Percentiles rank a stretch among this genome's conserved stretches.
Evolutionary conservation across 2,329 filamentous ascomycete genomes (phyloP).

Genomic region (Epichloe festucae): DNA sequence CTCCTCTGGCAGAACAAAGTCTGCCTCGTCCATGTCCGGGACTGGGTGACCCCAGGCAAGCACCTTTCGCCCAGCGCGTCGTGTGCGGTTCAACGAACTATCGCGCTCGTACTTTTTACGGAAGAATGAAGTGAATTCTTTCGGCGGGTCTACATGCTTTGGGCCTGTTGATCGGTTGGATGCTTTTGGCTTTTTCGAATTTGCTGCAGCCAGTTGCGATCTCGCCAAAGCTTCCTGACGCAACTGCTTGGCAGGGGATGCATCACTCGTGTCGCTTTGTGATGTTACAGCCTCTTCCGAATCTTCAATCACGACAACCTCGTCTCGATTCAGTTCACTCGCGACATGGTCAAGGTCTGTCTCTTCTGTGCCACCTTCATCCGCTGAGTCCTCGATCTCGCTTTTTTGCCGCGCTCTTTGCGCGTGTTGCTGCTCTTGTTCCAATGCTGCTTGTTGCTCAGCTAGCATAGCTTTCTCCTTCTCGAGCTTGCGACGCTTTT

Average conservation of each 20-base stretch:
- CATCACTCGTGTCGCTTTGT: constrained; percentile 43
- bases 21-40: constrained; percentile 55
- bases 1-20: constrained; percentile 65
- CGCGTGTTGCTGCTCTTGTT: constrained; percentile 24
- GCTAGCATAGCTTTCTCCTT: constrained; percentile 43
- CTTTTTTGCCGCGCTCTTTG: constrained; percentile 11
- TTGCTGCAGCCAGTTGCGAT: constrained; percentile 28
- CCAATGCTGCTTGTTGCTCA: constrained; percentile 12
- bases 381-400: constrained; percentile 15
- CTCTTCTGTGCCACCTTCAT: constrained; percentile 22
- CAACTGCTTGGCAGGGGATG: constrained; percentile 51
- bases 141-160: constrained; percentile 27
- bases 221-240: constrained; percentile 55
- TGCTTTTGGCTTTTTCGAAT: constrained; percentile 19
- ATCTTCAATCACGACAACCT: constrained; percentile 22
- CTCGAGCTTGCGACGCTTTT: constrained; percentile 68
- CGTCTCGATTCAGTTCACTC: constrained; percentile 7
- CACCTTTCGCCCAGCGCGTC: constrained; percentile 55
- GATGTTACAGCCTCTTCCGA: constrained; percentile 18
- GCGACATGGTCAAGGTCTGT: constrained; percentile 6
- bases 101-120: constrained; percentile 71
- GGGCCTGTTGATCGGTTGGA: constrained; percentile 14
- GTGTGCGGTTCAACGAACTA: constrained; percentile 58
- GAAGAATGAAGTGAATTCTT: constrained; percentile 80
- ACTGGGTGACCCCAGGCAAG: constrained; percentile 73